A percentile compares a stretch with the other conserved stretches of the same genome.
These are phyloP conservation scores for Phytophthora tentaculata DNA, from an alignment of 352 stramenopile genomes.

Conservation along the genomic window DNA sequence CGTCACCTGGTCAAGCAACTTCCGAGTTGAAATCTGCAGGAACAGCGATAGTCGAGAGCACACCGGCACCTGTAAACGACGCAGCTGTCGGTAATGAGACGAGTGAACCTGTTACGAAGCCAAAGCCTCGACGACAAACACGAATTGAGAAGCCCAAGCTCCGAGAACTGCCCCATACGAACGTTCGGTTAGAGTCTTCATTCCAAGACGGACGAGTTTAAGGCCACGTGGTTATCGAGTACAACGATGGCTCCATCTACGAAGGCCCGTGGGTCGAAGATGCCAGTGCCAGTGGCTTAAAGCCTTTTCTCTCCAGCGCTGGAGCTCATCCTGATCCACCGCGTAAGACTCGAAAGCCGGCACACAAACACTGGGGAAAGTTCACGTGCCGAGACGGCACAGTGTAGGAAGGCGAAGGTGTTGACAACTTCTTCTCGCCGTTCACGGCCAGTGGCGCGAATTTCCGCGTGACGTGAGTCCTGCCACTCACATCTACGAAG, in stretches of 20 bases:
- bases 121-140: constrained; percentile 11
- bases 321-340: constrained; percentile 37
- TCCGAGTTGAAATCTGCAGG: constrained; percentile 12
- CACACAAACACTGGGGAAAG: constrained; percentile 68
- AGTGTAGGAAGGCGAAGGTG: constrained; percentile 74
- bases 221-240: constrained; percentile 72
- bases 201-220: constrained; percentile 76
- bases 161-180: constrained; percentile 66
- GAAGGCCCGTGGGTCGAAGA: constrained; percentile 85
- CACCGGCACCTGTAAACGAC: not conserved
- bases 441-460: constrained; percentile 63
- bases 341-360: constrained; percentile 53
- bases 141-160: constrained; percentile 21
- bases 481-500: constrained; percentile 58
- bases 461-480: constrained; percentile 61
- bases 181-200: constrained; percentile 71
- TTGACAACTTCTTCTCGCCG: constrained; percentile 87
- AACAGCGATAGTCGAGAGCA: not conserved
- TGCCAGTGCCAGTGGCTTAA: constrained; percentile 43
- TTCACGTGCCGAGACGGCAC: constrained; percentile 77
- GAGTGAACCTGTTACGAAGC: not conserved
- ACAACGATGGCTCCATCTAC: constrained; percentile 80
- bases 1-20: constrained; percentile 26
- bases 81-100: constrained; percentile 1
- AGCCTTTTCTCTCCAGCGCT: constrained; percentile 42